Conservation (phyloP, 2,329 filamentous ascomycete genomes). For the Exophiala xenobiotica region DNA sequence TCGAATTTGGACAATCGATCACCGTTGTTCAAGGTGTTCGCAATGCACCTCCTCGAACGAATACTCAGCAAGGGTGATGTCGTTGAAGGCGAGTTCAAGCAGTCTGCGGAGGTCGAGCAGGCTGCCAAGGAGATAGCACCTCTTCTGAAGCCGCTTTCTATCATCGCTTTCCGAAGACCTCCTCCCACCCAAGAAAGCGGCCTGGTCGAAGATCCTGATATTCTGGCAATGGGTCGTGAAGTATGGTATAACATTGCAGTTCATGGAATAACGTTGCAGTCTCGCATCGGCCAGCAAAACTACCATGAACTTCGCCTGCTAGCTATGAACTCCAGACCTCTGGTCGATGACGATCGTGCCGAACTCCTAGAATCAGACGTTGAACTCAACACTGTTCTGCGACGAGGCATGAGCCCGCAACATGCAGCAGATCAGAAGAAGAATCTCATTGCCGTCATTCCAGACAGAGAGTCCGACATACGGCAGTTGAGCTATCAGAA, state of each 20-base stretch:
- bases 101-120: conserved; percentile 75
- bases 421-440: conserved; percentile 79
- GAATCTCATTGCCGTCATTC: conserved; percentile 69
- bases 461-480: conserved; percentile 74
- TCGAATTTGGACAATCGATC: conserved; percentile 65
- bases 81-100: conserved; percentile 69
- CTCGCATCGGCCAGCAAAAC: conserved; percentile 70
- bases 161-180: conserved; percentile 68
- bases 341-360: conserved; percentile 83
- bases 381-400: conserved; percentile 89
- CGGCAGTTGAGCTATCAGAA: conserved; percentile 83
- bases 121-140: conserved; percentile 85
- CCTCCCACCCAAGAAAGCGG: conserved; percentile 32
- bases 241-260: conserved; percentile 98
- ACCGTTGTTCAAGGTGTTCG: conserved; percentile 76
- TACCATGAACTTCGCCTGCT: conserved; percentile 76
- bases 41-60: conserved; percentile 77
- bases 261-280: conserved; percentile 79
- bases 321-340: conserved; percentile 79
- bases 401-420: conserved; percentile 78
- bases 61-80: conserved; percentile 89
- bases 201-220: conserved; percentile 60
- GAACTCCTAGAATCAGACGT: conserved; percentile 95
- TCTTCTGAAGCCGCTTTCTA: conserved; percentile 80
- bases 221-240: conserved; percentile 74